Evolutionary conservation across 352 stramenopile genomes (phyloP).

Genomic region (Phytophthora citrophthora): DNA sequence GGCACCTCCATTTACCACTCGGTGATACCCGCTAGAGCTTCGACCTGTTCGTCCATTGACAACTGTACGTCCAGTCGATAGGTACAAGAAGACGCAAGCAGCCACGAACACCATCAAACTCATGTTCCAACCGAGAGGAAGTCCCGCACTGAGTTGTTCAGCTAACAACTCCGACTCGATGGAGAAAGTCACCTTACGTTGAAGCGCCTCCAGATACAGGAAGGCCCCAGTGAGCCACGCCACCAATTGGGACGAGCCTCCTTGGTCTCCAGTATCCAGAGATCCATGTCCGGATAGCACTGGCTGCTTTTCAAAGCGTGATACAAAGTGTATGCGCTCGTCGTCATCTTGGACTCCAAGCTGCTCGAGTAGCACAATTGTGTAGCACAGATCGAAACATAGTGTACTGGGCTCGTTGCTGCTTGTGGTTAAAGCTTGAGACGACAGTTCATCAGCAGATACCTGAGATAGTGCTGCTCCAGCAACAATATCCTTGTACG

Average conservation of each 20-base stretch:
- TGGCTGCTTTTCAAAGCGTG: slow-evolving; percentile 45
- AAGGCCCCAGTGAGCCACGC: slow-evolving; percentile 77
- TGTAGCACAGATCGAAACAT: slow-evolving; percentile 73
- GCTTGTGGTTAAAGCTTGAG: slow-evolving; percentile 2
- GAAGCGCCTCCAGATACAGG: slow-evolving; percentile 66
- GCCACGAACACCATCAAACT: slow-evolving; percentile 65
- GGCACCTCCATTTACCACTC: slow-evolving; percentile 37
- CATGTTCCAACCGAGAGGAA: slow-evolving; percentile 73
- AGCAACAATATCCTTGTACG: slow-evolving; percentile 27
- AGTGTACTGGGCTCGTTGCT: slow-evolving; percentile 27
- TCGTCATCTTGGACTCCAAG: slow-evolving; percentile 61
- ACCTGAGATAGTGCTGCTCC: not conserved
- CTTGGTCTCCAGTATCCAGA: slow-evolving; percentile 1
- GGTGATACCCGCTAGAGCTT: slow-evolving; percentile 39
- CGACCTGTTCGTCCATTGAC: slow-evolving; percentile 15
- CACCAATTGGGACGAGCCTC: slow-evolving; percentile 39
- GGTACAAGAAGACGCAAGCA: slow-evolving; percentile 59
- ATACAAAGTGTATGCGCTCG: slow-evolving; percentile 61
- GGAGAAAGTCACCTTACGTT: slow-evolving; percentile 58
- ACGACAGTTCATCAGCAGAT: not conserved
- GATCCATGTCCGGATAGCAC: slow-evolving; percentile 19
- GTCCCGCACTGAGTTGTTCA: slow-evolving; percentile 66
- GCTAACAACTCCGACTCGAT: slow-evolving; percentile 71
- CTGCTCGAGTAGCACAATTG: slow-evolving; percentile 62
- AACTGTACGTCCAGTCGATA: slow-evolving; percentile 40